A percentile compares a stretch with the other conserved stretches of the same genome.
Conservation (phyloP, 768 basidiomycete genomes). For the Tricholoma hemisulphureum region DNA sequence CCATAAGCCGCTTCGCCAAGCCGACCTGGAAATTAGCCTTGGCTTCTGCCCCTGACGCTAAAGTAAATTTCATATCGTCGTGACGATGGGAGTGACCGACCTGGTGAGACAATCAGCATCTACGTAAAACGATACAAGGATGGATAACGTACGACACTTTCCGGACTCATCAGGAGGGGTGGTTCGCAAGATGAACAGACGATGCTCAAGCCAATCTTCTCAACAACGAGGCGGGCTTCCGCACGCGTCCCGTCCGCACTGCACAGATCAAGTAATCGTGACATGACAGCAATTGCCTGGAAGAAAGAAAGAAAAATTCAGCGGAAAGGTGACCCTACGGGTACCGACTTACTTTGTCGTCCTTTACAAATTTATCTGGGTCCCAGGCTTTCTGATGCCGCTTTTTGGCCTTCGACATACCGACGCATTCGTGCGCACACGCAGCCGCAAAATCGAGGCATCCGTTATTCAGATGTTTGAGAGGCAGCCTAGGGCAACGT, state of each 20-base stretch:
- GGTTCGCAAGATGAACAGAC: slow-evolving; percentile 51
- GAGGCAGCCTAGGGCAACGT: slow-evolving; percentile 41
- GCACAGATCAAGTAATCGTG: slow-evolving; percentile 33
- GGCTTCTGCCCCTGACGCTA: slow-evolving; percentile 25
- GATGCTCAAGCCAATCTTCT: slow-evolving; percentile 30
- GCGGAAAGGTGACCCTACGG: background rate
- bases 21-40: background rate
- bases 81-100: slow-evolving; percentile 67
- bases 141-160: slow-evolving; percentile 41
- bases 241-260: slow-evolving; percentile 28
- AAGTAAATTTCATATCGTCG: slow-evolving; percentile 43
- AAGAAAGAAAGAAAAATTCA: background rate
- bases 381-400: slow-evolving; percentile 40
- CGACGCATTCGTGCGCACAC: slow-evolving; percentile 57
- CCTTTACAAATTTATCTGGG: slow-evolving; percentile 52
- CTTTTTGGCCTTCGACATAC: slow-evolving; percentile 27
- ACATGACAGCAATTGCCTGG: slow-evolving; percentile 49
- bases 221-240: slow-evolving; percentile 18
- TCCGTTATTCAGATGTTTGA: slow-evolving; percentile 34
- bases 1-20: background rate
- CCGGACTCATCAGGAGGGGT: slow-evolving; percentile 47
- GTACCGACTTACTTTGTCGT: slow-evolving; percentile 46
- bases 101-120: slow-evolving; percentile 31
- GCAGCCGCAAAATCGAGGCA: slow-evolving; percentile 58
- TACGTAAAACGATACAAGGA: background rate